phyloP scores from a whole-genome alignment of 805 yeast species.

The Kodamaea fukazawae region DNA sequence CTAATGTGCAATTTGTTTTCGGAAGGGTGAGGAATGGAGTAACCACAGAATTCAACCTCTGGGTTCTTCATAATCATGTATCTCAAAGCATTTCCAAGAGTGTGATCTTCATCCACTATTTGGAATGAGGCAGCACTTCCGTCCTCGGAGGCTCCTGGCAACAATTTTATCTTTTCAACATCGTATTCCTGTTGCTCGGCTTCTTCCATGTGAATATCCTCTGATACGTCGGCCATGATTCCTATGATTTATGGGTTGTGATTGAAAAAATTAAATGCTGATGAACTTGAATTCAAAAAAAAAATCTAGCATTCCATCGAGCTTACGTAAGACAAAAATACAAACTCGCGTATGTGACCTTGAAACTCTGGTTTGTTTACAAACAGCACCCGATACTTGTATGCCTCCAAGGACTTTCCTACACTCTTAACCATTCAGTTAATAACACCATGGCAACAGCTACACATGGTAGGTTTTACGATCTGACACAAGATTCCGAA shows the following conservation, averaged over 20 bases:
- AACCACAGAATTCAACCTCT: slow-evolving; percentile 97
- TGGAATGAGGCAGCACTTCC: slow-evolving; percentile 95
- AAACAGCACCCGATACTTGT: slow-evolving; percentile 1
- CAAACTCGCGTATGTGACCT: slow-evolving; percentile 2
- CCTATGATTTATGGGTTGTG: neutral
- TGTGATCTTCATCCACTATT: slow-evolving; percentile 91
- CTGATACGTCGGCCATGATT: slow-evolving; percentile 22
- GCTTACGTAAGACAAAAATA: slow-evolving; percentile 4
- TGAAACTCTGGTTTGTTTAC: slow-evolving; percentile 4
- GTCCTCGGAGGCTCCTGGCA: slow-evolving; percentile 89
- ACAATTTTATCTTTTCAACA: slow-evolving; percentile 56
- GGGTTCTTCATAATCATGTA: slow-evolving; percentile 97
- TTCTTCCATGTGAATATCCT: slow-evolving; percentile 22
- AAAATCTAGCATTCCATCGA: neutral
- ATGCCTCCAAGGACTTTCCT: too few relatives aligned
- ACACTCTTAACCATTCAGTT: too few relatives aligned
- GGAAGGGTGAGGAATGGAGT: slow-evolving; percentile 97
- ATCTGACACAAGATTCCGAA: slow-evolving; percentile 7
- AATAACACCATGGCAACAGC: neutral
- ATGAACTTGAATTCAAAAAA: neutral
- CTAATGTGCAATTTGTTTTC: slow-evolving; percentile 86
- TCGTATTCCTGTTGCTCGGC: slow-evolving; percentile 42
- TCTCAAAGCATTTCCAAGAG: slow-evolving; percentile 90
- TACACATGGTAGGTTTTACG: slow-evolving; percentile 1
- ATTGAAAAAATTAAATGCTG: slow-evolving; percentile 1